Evolutionary conservation across 345 rosid species (phyloP), one percentile per base, ranked within the genome.

Genomic region (Brassica cretica): DNA sequence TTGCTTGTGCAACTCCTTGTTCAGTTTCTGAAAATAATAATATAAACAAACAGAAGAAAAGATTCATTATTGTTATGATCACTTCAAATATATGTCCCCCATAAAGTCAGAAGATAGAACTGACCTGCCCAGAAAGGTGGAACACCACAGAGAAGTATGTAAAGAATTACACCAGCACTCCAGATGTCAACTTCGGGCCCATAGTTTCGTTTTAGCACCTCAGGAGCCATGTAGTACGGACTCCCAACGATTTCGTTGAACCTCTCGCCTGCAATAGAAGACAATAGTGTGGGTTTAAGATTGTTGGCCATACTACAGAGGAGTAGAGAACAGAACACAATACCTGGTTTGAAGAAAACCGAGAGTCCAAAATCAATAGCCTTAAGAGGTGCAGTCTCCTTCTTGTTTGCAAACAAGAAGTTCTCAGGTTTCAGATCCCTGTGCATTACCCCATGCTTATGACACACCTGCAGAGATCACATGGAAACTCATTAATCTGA

Each of bases 351-450:
- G 85, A 95, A 95, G 89, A 95, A 95, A 16, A 93, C 97, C 6
- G 99, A 95, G 66, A 95, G 98, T 19, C 99, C 99, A 81, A 95
- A 95, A 85, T 95, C 99, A 68, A 95, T 95, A 73, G 99, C 98
- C 78, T 95, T 95, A 35, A 95, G 98, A 35, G 98, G 89, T 53
- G 87, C 93, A 94, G 79, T 94, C 97, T 94, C 95, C 75, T 94
- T 97, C 83, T 89, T 94, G 83, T 94, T 94, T 80, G 93, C 99
- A 88, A 94, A 84, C 91, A 94, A 86, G 88, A 94, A 94, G 75
- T 94, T 94, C 89, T 94, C 99, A 2, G 99, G 99, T 87, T 94
- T 94, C 33, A 94, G 84, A 76, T 94, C 99, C 83, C 99, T 87
- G 82, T 94, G 99, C 98, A 94, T 94, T 27, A 94, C 99, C 29